Conservation (phyloP, 306 rosid genomes). For the Trifolium fragiferum region DNA sequence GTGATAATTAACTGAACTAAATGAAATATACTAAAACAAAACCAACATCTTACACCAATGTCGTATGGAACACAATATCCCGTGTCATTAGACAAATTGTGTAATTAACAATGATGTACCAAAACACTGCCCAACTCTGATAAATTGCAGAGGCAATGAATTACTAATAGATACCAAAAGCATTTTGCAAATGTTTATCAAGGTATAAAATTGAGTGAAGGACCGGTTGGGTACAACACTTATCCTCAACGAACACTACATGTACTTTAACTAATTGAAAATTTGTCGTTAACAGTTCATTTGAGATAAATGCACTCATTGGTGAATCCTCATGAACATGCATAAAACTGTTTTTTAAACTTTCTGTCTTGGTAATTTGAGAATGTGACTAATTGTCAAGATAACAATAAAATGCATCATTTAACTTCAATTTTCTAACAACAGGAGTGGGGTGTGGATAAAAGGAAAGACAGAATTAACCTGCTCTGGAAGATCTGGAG, state of each 20-base stretch:
- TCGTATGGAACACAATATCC: background rate
- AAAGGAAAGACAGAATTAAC: conserved; percentile 45
- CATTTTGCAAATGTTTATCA: background rate
- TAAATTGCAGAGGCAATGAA: background rate
- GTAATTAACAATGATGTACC: background rate
- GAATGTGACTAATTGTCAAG: conserved; percentile 9
- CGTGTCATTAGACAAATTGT: background rate
- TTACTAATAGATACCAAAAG: background rate
- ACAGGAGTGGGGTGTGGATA: conserved; percentile 7
- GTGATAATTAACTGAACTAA: background rate
- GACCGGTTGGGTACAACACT: background rate
- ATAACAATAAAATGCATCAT: conserved; percentile 39
- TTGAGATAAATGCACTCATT: conserved; percentile 30
- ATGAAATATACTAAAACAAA: background rate
- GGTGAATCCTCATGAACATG: background rate
- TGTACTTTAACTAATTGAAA: background rate
- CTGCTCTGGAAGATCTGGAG: conserved; percentile 93
- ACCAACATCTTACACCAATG: background rate
- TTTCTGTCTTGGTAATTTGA: conserved; percentile 10
- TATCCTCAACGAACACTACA: background rate
- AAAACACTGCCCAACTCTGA: background rate
- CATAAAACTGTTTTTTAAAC: background rate
- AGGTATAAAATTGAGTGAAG: background rate
- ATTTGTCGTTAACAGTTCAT: background rate
- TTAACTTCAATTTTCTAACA: conserved; percentile 26